Conservation (phyloP, 1,284 basidiomycete species). For the Trichosporon asahii region DNA sequence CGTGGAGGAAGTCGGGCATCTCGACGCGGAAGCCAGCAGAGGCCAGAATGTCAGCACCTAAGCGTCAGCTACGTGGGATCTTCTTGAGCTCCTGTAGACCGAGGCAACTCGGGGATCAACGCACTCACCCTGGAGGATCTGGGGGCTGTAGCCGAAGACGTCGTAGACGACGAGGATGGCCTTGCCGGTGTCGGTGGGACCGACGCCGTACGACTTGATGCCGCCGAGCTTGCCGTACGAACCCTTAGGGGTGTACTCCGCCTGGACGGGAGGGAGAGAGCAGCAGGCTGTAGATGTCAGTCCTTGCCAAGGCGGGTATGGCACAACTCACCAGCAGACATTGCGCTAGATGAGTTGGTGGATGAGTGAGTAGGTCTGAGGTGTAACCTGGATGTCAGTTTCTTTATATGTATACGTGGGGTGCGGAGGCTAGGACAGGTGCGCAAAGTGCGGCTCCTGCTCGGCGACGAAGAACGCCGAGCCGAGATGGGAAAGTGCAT, state of each 20-base stretch:
- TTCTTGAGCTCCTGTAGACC: not conserved
- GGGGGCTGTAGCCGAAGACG: constrained; percentile 54
- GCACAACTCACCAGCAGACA: not conserved
- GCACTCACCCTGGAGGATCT: constrained; percentile 53
- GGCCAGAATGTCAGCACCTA: constrained; percentile 50
- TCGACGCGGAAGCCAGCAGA: constrained; percentile 50
- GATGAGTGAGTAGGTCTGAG: not conserved
- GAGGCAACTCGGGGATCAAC: not conserved
- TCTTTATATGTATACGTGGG: not conserved
- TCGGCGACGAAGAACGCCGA: not conserved
- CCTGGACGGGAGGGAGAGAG: constrained; percentile 54
- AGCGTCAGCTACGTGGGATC: not conserved
- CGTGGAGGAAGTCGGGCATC: constrained; percentile 54
- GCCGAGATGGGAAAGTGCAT: not conserved
- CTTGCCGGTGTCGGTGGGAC: constrained; percentile 39
- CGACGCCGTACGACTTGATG: constrained; percentile 48
- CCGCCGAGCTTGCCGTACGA: constrained; percentile 45
- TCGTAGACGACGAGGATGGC: constrained; percentile 37
- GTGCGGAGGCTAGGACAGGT: not conserved
- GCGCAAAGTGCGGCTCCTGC: not conserved
- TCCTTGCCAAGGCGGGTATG: no score
- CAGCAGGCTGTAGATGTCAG: constrained; percentile 52
- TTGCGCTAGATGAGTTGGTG: not conserved
- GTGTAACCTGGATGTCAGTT: not conserved
- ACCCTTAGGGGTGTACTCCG: constrained; percentile 55